Evolutionary conservation across 768 basidiomycete species (phyloP).

Genomic region (Boletus reticuloceps): DNA sequence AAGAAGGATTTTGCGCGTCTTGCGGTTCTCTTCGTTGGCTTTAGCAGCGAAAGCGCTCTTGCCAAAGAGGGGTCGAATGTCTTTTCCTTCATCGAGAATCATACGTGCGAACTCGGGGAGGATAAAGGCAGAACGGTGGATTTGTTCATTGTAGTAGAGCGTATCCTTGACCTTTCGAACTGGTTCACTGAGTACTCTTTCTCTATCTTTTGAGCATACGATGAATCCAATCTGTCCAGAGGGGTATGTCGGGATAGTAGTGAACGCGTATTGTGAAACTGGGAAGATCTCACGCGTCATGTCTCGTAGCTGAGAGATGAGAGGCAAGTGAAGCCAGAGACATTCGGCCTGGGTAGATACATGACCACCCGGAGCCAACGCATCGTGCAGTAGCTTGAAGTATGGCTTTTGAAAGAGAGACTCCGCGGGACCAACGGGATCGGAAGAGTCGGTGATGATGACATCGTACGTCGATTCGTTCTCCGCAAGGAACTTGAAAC

Average conservation of each 20-base stretch:
- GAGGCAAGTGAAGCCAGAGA: constrained; percentile 88
- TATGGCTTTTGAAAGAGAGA: constrained; percentile 96
- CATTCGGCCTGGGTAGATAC: constrained; percentile 97
- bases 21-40: constrained; percentile 47
- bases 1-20: constrained; percentile 65
- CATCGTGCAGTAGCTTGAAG: constrained; percentile 91
- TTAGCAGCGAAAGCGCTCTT: constrained; percentile 49
- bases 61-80: constrained; percentile 76
- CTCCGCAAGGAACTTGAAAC: constrained; percentile 93
- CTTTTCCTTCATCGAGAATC: constrained; percentile 67
- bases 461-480: constrained; percentile 89
- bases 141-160: constrained; percentile 78
- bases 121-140: constrained; percentile 82
- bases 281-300: constrained; percentile 77
- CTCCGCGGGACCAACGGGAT: constrained; percentile 94
- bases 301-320: constrained; percentile 73
- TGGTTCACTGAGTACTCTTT: constrained; percentile 68
- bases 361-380: constrained; percentile 84
- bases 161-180: constrained; percentile 68
- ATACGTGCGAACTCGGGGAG: constrained; percentile 90
- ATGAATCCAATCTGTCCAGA: constrained; percentile 98
- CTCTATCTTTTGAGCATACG: constrained; percentile 75
- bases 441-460: constrained; percentile 98
- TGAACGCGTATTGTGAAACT: constrained; percentile 85
- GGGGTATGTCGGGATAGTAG: constrained; percentile 97